These are phyloP conservation scores for Trichosporon faecale DNA, from an alignment of 1,284 basidiomycete genomes.

Conservation along the genomic window DNA sequence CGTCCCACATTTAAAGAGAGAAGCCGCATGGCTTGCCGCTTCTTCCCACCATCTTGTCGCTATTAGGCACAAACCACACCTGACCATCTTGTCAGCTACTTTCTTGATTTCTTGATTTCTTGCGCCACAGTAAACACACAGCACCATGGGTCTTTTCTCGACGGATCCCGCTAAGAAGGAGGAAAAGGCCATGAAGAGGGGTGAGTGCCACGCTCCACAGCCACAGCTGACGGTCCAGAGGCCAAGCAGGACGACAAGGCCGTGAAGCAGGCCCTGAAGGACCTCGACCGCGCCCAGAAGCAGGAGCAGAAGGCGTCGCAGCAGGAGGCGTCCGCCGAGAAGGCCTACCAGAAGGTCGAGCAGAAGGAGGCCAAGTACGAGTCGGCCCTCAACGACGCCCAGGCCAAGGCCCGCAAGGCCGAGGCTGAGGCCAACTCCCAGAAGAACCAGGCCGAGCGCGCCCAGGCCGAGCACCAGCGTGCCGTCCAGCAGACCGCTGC, in stretches of 20 bases:
- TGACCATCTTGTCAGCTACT: neutral
- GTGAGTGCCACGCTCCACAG: slow-evolving; percentile 24
- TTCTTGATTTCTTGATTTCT: neutral
- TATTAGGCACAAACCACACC: neutral
- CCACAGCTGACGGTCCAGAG: slow-evolving; percentile 22
- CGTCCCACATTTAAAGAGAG: neutral
- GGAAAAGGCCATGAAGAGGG: slow-evolving; percentile 42
- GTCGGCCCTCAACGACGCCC: neutral
- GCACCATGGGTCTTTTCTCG: slow-evolving; percentile 42
- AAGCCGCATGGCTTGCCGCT: neutral
- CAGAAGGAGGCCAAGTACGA: slow-evolving; percentile 5
- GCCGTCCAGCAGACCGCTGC: neutral
- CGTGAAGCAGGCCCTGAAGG: slow-evolving; percentile 38
- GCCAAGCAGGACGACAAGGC: slow-evolving; percentile 32
- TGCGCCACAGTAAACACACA: neutral
- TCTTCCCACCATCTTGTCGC: neutral
- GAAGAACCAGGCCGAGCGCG: neutral
- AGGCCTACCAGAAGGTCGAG: neutral
- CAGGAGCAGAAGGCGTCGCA: slow-evolving; percentile 38
- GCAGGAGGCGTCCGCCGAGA: slow-evolving; percentile 32
- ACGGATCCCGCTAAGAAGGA: slow-evolving; percentile 39
- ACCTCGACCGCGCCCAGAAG: slow-evolving; percentile 38
- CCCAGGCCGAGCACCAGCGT: neutral
- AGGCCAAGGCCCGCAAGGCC: slow-evolving; percentile 2
- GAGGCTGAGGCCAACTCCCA: slow-evolving; percentile 1